These are phyloP conservation scores for Klebsormidium nitens DNA, from an alignment of 139 green algal genomes.

Conservation along the genomic window DNA sequence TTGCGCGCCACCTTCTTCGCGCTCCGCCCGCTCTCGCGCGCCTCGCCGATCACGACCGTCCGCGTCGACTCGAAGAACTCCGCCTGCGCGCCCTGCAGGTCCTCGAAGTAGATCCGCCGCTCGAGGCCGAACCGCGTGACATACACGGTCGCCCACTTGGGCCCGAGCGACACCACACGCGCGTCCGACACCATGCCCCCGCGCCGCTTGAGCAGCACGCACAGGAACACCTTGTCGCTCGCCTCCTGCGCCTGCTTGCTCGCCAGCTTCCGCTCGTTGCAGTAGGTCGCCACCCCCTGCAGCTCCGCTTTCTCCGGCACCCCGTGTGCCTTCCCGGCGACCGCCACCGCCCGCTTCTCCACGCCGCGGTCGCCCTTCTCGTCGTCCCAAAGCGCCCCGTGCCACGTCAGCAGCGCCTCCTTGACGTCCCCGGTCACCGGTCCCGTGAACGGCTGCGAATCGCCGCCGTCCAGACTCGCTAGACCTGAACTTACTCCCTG, in stretches of 20 bases:
- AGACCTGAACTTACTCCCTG: conserved; percentile 4
- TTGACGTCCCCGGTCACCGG: too few species aligned
- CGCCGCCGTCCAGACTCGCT: too few species aligned
- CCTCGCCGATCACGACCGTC: conserved; percentile 9
- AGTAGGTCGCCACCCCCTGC: conserved; percentile 56
- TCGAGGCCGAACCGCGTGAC: background rate
- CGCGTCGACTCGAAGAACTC: conserved; percentile 23
- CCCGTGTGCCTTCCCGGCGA: conserved; percentile 17
- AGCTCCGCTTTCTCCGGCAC: conserved; percentile 37
- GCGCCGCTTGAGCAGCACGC: conserved; percentile 59
- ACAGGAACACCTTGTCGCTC: conserved; percentile 67
- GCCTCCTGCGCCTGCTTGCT: conserved; percentile 57
- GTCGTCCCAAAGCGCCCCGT: too few species aligned
- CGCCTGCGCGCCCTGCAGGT: conserved; percentile 19
- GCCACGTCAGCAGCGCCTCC: too few species aligned
- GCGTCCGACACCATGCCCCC: conserved; percentile 36
- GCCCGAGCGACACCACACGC: conserved; percentile 58
- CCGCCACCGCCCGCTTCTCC: background rate
- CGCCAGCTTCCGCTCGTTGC: conserved; percentile 73
- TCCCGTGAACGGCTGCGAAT: too few species aligned
- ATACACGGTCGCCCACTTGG: conserved; percentile 68
- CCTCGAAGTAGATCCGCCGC: conserved; percentile 9
- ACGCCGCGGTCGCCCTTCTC: background rate
- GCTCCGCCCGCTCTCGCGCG: background rate
- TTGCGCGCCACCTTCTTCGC: background rate